Percentiles rank a stretch among this genome's conserved stretches.
Evolutionary conservation across 2,329 filamentous ascomycete genomes (phyloP).

Genomic region (Shiraia sp.): DNA sequence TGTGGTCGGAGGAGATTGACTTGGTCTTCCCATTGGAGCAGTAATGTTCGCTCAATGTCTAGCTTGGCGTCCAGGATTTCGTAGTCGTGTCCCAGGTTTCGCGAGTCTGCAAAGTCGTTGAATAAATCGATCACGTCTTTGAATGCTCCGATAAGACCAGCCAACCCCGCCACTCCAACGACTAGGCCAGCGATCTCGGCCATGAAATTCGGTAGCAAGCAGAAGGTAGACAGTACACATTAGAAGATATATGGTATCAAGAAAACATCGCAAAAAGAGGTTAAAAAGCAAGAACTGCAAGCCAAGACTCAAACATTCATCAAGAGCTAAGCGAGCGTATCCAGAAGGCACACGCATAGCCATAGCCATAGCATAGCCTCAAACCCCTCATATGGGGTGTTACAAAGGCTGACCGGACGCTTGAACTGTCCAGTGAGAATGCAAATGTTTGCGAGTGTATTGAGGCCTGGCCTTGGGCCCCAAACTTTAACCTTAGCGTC

Average conservation of each 20-base stretch:
- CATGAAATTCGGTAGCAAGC: too few relatives aligned
- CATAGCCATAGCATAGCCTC: background rate
- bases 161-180: too few relatives aligned
- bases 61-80: constrained; percentile 1
- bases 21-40: background rate
- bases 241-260: too few relatives aligned
- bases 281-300: too few relatives aligned
- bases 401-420: background rate
- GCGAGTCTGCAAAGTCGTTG: too few relatives aligned
- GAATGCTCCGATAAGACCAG: background rate
- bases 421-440: background rate
- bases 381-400: background rate
- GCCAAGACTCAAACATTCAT: background rate
- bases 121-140: too few relatives aligned
- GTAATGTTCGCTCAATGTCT: constrained; percentile 1
- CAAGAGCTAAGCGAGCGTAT: background rate
- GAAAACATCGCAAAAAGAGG: too few relatives aligned
- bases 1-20: background rate
- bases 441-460: background rate
- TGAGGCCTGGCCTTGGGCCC: background rate
- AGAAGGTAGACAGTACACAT: too few relatives aligned
- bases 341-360: background rate
- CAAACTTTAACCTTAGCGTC: background rate
- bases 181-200: background rate
- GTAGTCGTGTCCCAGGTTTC: constrained; percentile 2